Evolutionary conservation across 2,329 filamentous ascomycete species (phyloP).

Genomic region (Ascomycota sp.): DNA sequence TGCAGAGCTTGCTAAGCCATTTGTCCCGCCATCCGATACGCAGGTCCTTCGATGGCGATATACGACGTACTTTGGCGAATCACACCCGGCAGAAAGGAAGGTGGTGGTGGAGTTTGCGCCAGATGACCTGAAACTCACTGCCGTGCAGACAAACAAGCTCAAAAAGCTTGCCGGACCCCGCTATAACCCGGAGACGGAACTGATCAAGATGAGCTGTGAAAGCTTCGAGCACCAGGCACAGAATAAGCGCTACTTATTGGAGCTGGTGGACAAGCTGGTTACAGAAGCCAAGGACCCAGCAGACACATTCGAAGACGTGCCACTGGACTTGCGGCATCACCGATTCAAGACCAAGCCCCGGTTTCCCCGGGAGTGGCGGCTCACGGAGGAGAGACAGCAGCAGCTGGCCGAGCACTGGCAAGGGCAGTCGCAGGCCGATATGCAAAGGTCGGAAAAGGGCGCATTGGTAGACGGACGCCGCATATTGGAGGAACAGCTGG

Average conservation of each 20-base stretch:
- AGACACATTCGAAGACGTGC: slow-evolving; percentile 74
- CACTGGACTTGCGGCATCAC: slow-evolving; percentile 73
- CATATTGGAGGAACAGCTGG: no score
- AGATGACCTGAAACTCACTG: slow-evolving; percentile 45
- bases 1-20: slow-evolving; percentile 62
- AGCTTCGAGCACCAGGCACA: slow-evolving; percentile 72
- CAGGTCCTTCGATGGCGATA: slow-evolving; percentile 81
- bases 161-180: slow-evolving; percentile 68
- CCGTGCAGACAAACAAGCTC: slow-evolving; percentile 52
- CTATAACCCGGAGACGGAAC: slow-evolving; percentile 65
- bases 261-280: slow-evolving; percentile 52
- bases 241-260: slow-evolving; percentile 86
- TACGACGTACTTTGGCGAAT: slow-evolving; percentile 87
- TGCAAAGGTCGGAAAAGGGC: slow-evolving; percentile 27
- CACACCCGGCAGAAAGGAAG: slow-evolving; percentile 77
- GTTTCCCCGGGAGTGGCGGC: slow-evolving; percentile 66
- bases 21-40: slow-evolving; percentile 41
- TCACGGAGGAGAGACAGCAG: slow-evolving; percentile 46
- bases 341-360: slow-evolving; percentile 40
- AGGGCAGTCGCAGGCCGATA: slow-evolving; percentile 29
- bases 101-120: slow-evolving; percentile 80
- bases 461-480: slow-evolving; percentile 30
- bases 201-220: slow-evolving; percentile 79
- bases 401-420: slow-evolving; percentile 41
- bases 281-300: slow-evolving; percentile 51